These are phyloP conservation scores for Lasiodiplodia sp. DNA, from an alignment of 2,329 filamentous ascomycete genomes.

Conservation along the genomic window DNA sequence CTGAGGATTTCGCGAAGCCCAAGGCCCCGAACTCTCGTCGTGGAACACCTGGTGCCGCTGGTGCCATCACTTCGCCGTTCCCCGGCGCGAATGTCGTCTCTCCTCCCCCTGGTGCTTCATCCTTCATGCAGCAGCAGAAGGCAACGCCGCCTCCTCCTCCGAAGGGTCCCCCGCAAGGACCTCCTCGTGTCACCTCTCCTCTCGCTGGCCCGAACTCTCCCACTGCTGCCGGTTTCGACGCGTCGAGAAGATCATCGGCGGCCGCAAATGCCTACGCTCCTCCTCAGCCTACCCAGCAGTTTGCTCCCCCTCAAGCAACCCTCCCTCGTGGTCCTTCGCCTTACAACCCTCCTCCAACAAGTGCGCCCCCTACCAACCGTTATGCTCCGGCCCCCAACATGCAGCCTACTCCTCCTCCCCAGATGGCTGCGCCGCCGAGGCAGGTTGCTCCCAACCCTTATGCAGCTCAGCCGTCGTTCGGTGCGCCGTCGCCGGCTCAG, in stretches of 20 bases:
- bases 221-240: slow-evolving; percentile 44
- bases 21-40: slow-evolving; percentile 68
- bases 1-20: slow-evolving; percentile 68
- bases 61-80: slow-evolving; percentile 78
- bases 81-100: slow-evolving; percentile 60
- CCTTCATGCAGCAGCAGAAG: slow-evolving; percentile 66
- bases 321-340: slow-evolving; percentile 81
- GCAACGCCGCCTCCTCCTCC: slow-evolving; percentile 81
- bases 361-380: slow-evolving; percentile 72
- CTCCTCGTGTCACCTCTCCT: slow-evolving; percentile 75
- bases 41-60: slow-evolving; percentile 70
- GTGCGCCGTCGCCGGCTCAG: slow-evolving; percentile 39
- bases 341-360: slow-evolving; percentile 83
- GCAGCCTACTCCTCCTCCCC: slow-evolving; percentile 56
- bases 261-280: slow-evolving; percentile 71
- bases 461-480: slow-evolving; percentile 37
- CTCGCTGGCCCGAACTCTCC: slow-evolving; percentile 59
- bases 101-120: slow-evolving; percentile 64
- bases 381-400: slow-evolving; percentile 71
- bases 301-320: slow-evolving; percentile 61
- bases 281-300: slow-evolving; percentile 50
- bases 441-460: slow-evolving; percentile 57
- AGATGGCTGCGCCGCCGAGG: slow-evolving; percentile 48
- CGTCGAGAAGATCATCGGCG: slow-evolving; percentile 56
- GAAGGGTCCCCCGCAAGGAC: slow-evolving; percentile 68